A percentile compares a stretch with the other conserved stretches of the same genome.
phyloP scores from a whole-genome alignment of 1,284 basidiomycete genomes.

The Melampsora larici-populina region DNA sequence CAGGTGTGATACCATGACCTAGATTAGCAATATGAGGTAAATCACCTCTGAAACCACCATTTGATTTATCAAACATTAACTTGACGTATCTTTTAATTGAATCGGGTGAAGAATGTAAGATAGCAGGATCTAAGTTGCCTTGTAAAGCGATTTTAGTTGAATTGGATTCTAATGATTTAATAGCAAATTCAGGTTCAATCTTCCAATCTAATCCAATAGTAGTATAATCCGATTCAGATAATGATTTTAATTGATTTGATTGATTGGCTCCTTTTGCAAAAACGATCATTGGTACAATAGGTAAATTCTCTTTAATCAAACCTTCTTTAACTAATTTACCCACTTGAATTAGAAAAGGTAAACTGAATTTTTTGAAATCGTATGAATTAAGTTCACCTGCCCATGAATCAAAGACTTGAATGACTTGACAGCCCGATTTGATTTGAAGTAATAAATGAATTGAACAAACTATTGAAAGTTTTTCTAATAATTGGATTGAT shows the following conservation, averaged over 20 bases:
- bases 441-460: conserved; percentile 86
- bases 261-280: conserved; percentile 79
- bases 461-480: conserved; percentile 77
- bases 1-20: conserved; percentile 77
- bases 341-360: conserved; percentile 66
- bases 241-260: conserved; percentile 21
- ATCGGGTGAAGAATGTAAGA: conserved; percentile 79
- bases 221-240: conserved; percentile 47
- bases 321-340: conserved; percentile 51
- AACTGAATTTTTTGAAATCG: conserved; percentile 74
- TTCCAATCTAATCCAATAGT: conserved; percentile 82
- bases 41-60: conserved; percentile 51
- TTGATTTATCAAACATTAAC: conserved; percentile 75
- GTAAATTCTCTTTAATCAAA: not conserved
- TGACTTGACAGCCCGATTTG: conserved; percentile 74
- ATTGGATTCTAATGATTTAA: conserved; percentile 59
- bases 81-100: conserved; percentile 85
- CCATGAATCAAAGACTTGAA: conserved; percentile 95
- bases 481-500: conserved; percentile 68
- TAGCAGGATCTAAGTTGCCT: conserved; percentile 79
- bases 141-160: conserved; percentile 69
- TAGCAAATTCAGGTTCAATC: conserved; percentile 69
- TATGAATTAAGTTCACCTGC: conserved; percentile 82
- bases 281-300: conserved; percentile 67
- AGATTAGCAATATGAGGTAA: conserved; percentile 72